Percentiles rank a stretch among this genome's conserved stretches.
These are phyloP conservation scores for Spinellus fusiger DNA, from an alignment of 192 early-diverging fungal species.

Conservation along the genomic window DNA sequence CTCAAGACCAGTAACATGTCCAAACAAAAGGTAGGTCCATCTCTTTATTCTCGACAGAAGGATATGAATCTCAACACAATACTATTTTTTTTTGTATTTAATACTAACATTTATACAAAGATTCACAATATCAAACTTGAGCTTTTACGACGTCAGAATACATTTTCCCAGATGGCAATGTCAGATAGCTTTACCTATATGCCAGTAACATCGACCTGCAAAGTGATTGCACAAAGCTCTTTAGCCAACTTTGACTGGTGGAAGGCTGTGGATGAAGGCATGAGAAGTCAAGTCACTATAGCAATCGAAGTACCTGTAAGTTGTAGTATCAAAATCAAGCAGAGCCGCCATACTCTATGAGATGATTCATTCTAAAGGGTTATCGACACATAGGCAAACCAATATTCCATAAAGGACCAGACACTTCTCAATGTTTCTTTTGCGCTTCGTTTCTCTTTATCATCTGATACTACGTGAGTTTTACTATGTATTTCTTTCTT, in stretches of 20 bases:
- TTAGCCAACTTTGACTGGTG: slow-evolving; percentile 17
- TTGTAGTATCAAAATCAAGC: background rate
- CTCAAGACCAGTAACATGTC: background rate
- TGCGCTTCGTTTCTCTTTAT: background rate
- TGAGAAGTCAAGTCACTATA: slow-evolving; percentile 2
- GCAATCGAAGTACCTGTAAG: slow-evolving; percentile 14
- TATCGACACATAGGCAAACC: background rate
- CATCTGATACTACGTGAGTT: background rate
- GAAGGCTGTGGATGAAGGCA: background rate
- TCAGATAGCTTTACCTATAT: background rate
- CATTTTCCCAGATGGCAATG: background rate
- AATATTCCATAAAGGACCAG: background rate
- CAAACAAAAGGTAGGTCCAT: background rate
- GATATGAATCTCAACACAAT: background rate
- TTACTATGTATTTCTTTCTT: background rate
- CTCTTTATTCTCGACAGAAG: background rate
- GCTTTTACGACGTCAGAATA: slow-evolving; percentile 12
- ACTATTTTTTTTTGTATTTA: background rate
- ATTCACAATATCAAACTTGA: slow-evolving; percentile 17
- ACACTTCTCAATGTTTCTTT: slow-evolving; percentile 9
- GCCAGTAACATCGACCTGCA: slow-evolving; percentile 12
- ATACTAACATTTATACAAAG: background rate
- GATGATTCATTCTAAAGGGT: background rate
- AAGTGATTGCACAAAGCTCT: background rate
- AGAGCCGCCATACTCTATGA: background rate